A percentile compares a stretch with the other conserved stretches of the same genome.
phyloP scores from a whole-genome alignment of 495 filamentous ascomycete genomes.

The Clavariopsis aquatica region DNA sequence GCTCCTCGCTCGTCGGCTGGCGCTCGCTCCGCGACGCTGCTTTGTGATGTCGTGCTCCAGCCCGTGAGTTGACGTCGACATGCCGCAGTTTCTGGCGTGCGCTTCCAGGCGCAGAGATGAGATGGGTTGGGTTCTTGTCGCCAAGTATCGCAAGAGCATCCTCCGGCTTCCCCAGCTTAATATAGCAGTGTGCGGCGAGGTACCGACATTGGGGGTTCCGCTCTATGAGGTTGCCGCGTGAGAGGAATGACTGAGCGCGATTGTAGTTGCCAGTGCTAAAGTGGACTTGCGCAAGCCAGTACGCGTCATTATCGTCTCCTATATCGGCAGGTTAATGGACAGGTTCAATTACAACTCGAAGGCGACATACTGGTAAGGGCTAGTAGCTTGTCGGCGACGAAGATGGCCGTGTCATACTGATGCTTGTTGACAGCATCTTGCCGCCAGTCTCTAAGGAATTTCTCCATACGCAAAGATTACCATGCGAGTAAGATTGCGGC shows the following conservation, averaged over 20 bases:
- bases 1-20: constrained; percentile 62
- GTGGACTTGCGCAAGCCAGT: constrained; percentile 92
- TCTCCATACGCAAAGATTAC: constrained; percentile 69
- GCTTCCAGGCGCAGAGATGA: constrained; percentile 66
- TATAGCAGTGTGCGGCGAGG: constrained; percentile 87
- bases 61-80: constrained; percentile 43
- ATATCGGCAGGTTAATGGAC: background rate
- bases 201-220: constrained; percentile 84
- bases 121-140: constrained; percentile 86
- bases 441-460: constrained; percentile 86
- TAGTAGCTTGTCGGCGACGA: constrained; percentile 93
- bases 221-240: constrained; percentile 79
- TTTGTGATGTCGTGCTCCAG: constrained; percentile 52
- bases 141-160: constrained; percentile 87
- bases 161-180: constrained; percentile 84
- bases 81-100: constrained; percentile 61
- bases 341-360: background rate
- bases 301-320: constrained; percentile 90
- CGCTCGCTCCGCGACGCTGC: constrained; percentile 50
- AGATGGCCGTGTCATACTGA: constrained; percentile 93
- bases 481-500: background rate
- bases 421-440: constrained; percentile 91
- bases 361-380: constrained; percentile 77
- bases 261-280: constrained; percentile 93
- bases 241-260: constrained; percentile 79